A percentile compares a stretch with the other conserved stretches of the same genome.
Evolutionary conservation across 2,329 filamentous ascomycete species (phyloP).

Genomic region (Aspergillus sp.): DNA sequence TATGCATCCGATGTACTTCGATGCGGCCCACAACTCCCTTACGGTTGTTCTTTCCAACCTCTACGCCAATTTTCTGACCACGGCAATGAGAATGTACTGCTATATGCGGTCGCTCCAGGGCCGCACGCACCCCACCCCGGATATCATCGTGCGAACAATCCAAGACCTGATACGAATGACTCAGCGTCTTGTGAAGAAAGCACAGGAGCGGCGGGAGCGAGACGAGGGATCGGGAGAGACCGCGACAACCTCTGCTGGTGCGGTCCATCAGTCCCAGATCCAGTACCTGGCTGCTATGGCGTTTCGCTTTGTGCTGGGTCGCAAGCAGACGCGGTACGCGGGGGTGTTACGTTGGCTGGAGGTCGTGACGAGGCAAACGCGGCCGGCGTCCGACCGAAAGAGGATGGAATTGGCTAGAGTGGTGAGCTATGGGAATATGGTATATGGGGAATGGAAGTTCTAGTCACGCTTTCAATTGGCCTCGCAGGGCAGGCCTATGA

Average conservation of each 20-base stretch:
- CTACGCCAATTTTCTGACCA: conserved; percentile 70
- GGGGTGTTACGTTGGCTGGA: conserved; percentile 68
- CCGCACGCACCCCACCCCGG: conserved; percentile 51
- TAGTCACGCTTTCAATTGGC: conserved; percentile 9
- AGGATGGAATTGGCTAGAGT: conserved; percentile 31
- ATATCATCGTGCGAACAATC: conserved; percentile 65
- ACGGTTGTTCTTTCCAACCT: conserved; percentile 71
- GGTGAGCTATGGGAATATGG: conserved; percentile 29
- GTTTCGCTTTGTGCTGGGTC: conserved; percentile 64
- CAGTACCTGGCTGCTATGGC: conserved; percentile 66
- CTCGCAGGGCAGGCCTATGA: no score
- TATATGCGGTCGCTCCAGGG: conserved; percentile 59
- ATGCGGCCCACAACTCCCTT: conserved; percentile 68
- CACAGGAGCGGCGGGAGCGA: conserved; percentile 23
- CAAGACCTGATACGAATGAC: conserved; percentile 64
- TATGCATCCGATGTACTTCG: conserved; percentile 57
- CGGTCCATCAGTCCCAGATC: conserved; percentile 59
- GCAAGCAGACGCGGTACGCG: conserved; percentile 68
- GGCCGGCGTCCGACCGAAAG: conserved; percentile 33
- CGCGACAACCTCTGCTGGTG: conserved; percentile 49
- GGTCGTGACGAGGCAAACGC: conserved; percentile 42
- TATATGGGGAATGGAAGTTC: conserved; percentile 39
- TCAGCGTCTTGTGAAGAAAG: conserved; percentile 61
- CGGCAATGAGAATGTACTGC: conserved; percentile 69
- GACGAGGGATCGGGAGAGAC: conserved; percentile 5